Evolutionary conservation across 2,329 filamentous ascomycete genomes (phyloP).

Genomic region (Thermothelomyces thermophilus): DNA sequence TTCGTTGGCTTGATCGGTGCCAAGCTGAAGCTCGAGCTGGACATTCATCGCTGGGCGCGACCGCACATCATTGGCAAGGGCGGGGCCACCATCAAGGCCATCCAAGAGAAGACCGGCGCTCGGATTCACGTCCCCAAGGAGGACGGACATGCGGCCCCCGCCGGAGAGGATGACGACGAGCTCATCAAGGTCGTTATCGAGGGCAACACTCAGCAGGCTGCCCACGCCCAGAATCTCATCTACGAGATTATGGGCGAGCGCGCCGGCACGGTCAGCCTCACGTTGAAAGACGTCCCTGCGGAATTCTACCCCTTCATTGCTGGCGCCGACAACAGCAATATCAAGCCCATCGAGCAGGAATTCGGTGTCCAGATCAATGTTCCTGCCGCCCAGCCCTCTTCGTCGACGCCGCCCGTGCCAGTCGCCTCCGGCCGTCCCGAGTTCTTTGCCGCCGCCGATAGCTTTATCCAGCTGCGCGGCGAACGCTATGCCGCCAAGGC

Average conservation of each 20-base stretch:
- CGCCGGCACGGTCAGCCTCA: slow-evolving; percentile 72
- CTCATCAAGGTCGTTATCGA: slow-evolving; percentile 83
- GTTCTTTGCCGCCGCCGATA: slow-evolving; percentile 65
- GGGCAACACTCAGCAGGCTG: slow-evolving; percentile 82
- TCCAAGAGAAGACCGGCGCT: slow-evolving; percentile 85
- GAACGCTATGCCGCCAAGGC: slow-evolving; percentile 77
- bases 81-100: slow-evolving; percentile 81
- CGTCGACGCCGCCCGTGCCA: slow-evolving; percentile 59
- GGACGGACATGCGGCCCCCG: slow-evolving; percentile 46
- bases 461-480: slow-evolving; percentile 78
- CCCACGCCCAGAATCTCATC: slow-evolving; percentile 76
- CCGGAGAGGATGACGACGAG: slow-evolving; percentile 72
- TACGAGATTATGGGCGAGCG: slow-evolving; percentile 82
- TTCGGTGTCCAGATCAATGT: slow-evolving; percentile 76
- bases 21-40: slow-evolving; percentile 72
- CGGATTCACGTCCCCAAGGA: slow-evolving; percentile 87
- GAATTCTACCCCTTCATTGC: slow-evolving; percentile 96
- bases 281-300: slow-evolving; percentile 75
- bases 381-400: slow-evolving; percentile 73
- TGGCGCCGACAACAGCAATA: slow-evolving; percentile 63
- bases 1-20: slow-evolving; percentile 81
- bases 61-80: slow-evolving; percentile 90
- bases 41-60: slow-evolving; percentile 75
- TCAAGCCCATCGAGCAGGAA: slow-evolving; percentile 62
- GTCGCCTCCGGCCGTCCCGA: slow-evolving; percentile 54